A percentile compares a stretch with the other conserved stretches of the same genome.
Conservation (phyloP, 495 filamentous ascomycete genomes). For the Lindgomyces ingoldianus region DNA sequence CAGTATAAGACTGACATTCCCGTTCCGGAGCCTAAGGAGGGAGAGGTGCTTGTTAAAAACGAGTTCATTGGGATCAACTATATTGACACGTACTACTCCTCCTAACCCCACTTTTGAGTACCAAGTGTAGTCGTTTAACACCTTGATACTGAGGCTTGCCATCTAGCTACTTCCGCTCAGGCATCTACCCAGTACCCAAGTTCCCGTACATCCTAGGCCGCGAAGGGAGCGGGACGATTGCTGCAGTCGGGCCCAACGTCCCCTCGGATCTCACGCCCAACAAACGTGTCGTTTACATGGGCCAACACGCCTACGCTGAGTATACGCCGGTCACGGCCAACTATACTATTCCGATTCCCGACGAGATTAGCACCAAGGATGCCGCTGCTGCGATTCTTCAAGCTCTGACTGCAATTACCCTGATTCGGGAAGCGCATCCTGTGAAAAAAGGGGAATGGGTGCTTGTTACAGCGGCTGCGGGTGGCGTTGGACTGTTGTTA, state of each 20-base stretch:
- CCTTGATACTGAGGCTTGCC: too few species aligned
- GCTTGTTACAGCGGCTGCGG: conserved; percentile 87
- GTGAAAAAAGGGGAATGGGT: conserved; percentile 81
- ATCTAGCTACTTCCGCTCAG: conserved; percentile 88
- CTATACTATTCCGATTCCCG: conserved; percentile 65
- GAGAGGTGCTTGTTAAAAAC: conserved; percentile 82
- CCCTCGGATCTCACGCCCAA: conserved; percentile 33
- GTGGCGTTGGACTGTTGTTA: conserved; percentile 79
- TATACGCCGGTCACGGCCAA: conserved; percentile 64
- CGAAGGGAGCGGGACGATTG: conserved; percentile 71
- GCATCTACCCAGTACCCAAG: conserved; percentile 70
- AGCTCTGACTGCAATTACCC: conserved; percentile 80
- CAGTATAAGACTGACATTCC: conserved; percentile 73
- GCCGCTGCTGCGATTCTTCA: conserved; percentile 75
- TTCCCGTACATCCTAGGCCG: conserved; percentile 81
- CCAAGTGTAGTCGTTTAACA: conserved; percentile 12
- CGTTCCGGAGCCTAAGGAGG: conserved; percentile 68
- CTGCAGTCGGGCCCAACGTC: conserved; percentile 50
- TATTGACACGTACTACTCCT: conserved; percentile 62
- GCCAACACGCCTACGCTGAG: conserved; percentile 69
- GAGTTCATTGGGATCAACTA: conserved; percentile 85
- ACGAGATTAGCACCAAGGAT: conserved; percentile 58
- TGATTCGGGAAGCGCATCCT: conserved; percentile 73
- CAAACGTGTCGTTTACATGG: conserved; percentile 49
- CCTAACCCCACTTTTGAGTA: conserved; percentile 6